These are phyloP conservation scores for Aspergillus homomorphus DNA, from an alignment of 495 filamentous ascomycete species.

Conservation along the genomic window DNA sequence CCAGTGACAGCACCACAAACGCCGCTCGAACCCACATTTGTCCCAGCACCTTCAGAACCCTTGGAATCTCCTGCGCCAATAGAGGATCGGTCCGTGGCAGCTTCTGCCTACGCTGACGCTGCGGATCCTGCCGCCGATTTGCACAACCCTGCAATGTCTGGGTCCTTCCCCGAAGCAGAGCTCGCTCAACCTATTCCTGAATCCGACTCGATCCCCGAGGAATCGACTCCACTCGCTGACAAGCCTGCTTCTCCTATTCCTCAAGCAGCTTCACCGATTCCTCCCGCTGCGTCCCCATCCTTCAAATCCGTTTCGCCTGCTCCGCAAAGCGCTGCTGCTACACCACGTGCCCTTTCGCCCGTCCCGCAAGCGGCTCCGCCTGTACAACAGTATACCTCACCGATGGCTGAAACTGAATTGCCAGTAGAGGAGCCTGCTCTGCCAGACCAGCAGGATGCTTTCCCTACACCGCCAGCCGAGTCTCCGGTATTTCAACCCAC, in stretches of 20 bases:
- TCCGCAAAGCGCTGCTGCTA: constrained; percentile 18
- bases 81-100: constrained; percentile 13
- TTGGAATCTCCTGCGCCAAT: constrained; percentile 30
- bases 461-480: constrained; percentile 16
- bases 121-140: constrained; percentile 6
- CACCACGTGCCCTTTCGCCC: constrained; percentile 17
- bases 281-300: constrained; percentile 12
- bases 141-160: constrained; percentile 4
- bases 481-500: constrained; percentile 19
- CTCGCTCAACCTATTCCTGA: constrained; percentile 5
- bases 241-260: constrained; percentile 20
- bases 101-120: constrained; percentile 5
- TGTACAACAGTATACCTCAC: constrained; percentile 8
- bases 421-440: constrained; percentile 8
- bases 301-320: constrained; percentile 17
- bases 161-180: constrained; percentile 8
- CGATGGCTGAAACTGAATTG: constrained; percentile 5
- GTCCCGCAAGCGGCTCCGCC: constrained; percentile 8
- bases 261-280: constrained; percentile 18
- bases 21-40: constrained; percentile 21
- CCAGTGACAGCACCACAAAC: constrained; percentile 26
- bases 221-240: constrained; percentile 17
- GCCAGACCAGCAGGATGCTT: constrained; percentile 12
- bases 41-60: constrained; percentile 17
- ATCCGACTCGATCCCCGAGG: constrained; percentile 14